Conservation (phyloP, 495 filamentous ascomycete genomes). For the Penicillium mononematosum region DNA sequence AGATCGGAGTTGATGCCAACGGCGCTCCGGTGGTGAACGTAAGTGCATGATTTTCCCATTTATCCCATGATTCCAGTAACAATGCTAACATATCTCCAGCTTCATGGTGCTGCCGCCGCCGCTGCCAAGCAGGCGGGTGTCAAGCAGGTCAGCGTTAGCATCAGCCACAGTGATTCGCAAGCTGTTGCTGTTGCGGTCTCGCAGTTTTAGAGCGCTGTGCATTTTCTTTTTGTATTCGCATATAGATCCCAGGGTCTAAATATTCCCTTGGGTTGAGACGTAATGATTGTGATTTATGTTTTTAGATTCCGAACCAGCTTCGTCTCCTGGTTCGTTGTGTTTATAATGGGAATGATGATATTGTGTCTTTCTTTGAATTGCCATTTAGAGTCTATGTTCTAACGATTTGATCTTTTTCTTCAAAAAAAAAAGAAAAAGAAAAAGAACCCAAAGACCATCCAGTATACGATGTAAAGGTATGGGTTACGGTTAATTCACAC, state of each 20-base stretch:
- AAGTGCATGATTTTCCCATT: conserved; percentile 40
- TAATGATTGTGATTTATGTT: conserved; percentile 36
- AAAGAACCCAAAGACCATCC: too few relatives aligned
- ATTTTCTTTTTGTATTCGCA: conserved; percentile 10
- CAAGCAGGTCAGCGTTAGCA: conserved; percentile 84
- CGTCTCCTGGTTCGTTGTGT: conserved; percentile 35
- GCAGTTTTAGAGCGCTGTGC: conserved; percentile 50
- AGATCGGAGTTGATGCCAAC: conserved; percentile 75
- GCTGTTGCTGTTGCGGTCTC: conserved; percentile 90
- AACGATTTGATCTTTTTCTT: too few relatives aligned
- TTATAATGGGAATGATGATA: conserved; percentile 37
- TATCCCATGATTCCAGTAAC: neutral
- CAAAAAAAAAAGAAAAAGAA: too few relatives aligned
- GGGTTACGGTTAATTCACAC: too few relatives aligned
- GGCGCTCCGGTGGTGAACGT: conserved; percentile 84
- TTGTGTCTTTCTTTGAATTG: conserved; percentile 13
- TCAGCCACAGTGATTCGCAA: conserved; percentile 89
- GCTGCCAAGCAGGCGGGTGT: conserved; percentile 82
- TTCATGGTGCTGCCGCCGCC: conserved; percentile 77
- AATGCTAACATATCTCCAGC: conserved; percentile 49
- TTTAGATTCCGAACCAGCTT: conserved; percentile 27
- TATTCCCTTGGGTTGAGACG: conserved; percentile 24
- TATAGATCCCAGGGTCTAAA: conserved; percentile 12
- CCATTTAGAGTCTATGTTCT: too few relatives aligned
- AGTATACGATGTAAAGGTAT: too few relatives aligned